A percentile compares a stretch with the other conserved stretches of the same genome.
Evolutionary conservation across 768 basidiomycete species (phyloP).

Genomic region (Calvatia gigantea): DNA sequence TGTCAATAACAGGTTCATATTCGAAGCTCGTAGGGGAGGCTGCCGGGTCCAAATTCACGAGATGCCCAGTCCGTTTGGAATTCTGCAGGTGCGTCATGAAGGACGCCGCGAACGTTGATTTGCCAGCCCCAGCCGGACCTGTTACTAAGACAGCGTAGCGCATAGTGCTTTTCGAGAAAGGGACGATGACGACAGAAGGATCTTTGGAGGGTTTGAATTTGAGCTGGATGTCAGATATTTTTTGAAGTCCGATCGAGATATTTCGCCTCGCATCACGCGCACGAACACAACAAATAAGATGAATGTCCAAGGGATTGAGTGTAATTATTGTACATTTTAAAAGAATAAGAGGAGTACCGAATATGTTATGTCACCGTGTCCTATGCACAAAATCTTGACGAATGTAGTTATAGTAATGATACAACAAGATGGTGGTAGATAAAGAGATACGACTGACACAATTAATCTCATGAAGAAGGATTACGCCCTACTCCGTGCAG

Average conservation of each 20-base stretch:
- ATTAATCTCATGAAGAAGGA: neutral
- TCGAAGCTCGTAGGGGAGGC: slow-evolving; percentile 85
- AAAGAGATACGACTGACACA: slow-evolving; percentile 5
- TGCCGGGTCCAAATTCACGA: slow-evolving; percentile 97
- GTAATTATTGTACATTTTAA: too few relatives aligned
- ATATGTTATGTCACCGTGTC: too few relatives aligned
- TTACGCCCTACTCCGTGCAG: slow-evolving; percentile 8
- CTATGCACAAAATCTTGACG: too few relatives aligned
- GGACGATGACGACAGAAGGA: too few relatives aligned
- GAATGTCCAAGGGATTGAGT: too few relatives aligned
- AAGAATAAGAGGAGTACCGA: too few relatives aligned
- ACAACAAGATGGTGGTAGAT: neutral
- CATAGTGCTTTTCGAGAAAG: slow-evolving; percentile 42
- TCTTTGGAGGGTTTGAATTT: too few relatives aligned
- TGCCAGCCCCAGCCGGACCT: slow-evolving; percentile 98
- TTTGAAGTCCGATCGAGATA: too few relatives aligned
- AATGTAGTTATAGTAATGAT: neutral
- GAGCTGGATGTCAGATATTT: too few relatives aligned
- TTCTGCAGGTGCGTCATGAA: slow-evolving; percentile 87
- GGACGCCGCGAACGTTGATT: slow-evolving; percentile 88
- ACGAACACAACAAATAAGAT: too few relatives aligned
- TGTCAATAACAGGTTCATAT: slow-evolving; percentile 90
- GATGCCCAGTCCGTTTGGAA: slow-evolving; percentile 80
- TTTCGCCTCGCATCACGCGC: too few relatives aligned
- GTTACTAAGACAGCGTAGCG: slow-evolving; percentile 86